Evolutionary conservation across 768 basidiomycete species (phyloP).

Genomic region (Tylopilus subfusipes): DNA sequence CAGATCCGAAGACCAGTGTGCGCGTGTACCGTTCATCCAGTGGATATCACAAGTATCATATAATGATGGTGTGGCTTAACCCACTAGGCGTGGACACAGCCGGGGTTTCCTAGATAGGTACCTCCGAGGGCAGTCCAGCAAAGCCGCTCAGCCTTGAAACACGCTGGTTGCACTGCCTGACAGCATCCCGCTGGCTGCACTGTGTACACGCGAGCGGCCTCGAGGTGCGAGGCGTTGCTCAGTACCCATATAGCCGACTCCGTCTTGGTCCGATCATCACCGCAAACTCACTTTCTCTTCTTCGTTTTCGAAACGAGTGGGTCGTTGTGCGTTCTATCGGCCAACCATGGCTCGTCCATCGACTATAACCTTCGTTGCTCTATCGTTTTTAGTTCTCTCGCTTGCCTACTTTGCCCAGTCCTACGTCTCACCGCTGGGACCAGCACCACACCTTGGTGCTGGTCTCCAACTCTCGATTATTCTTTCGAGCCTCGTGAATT

Average conservation of each 20-base stretch:
- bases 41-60: background rate
- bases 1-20: background rate
- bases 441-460: constrained; percentile 30
- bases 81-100: background rate
- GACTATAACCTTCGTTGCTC: constrained; percentile 16
- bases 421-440: constrained; percentile 30
- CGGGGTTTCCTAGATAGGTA: background rate
- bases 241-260: constrained; percentile 14
- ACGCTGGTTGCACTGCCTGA: constrained; percentile 15
- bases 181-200: constrained; percentile 20
- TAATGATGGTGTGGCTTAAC: background rate
- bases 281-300: background rate
- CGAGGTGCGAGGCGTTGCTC: constrained; percentile 21
- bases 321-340: background rate
- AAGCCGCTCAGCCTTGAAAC: background rate
- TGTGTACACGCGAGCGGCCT: constrained; percentile 24
- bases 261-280: constrained; percentile 10
- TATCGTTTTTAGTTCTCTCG: constrained; percentile 29
- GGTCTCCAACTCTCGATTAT: constrained; percentile 20
- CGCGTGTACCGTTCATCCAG: background rate
- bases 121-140: background rate
- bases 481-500: constrained; percentile 25
- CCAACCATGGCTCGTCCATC: constrained; percentile 24
- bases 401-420: constrained; percentile 31
- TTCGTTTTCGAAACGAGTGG: constrained; percentile 5